These are phyloP conservation scores for Erythrophleum fordii DNA, from an alignment of 306 rosid genomes.

Conservation along the genomic window DNA sequence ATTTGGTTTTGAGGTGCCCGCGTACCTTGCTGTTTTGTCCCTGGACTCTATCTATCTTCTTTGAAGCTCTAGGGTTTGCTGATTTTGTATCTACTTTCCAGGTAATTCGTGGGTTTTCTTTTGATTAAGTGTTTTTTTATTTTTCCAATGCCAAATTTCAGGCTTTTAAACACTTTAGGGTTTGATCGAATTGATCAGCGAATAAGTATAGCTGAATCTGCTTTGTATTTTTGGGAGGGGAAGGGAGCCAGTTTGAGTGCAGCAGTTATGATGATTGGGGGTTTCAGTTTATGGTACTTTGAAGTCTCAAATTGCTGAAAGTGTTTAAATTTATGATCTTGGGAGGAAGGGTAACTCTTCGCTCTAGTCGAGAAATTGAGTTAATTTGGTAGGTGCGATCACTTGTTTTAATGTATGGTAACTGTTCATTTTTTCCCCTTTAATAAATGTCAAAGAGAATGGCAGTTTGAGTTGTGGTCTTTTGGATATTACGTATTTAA, in stretches of 20 bases:
- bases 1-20: conserved; percentile 24
- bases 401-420: conserved; percentile 35
- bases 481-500: background rate
- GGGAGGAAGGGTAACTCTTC: conserved; percentile 7
- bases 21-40: background rate
- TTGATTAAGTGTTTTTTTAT: conserved; percentile 17
- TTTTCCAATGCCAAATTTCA: conserved; percentile 17
- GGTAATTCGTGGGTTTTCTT: conserved; percentile 42
- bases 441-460: background rate
- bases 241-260: conserved; percentile 1
- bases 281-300: conserved; percentile 32
- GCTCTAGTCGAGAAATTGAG: conserved; percentile 33
- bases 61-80: conserved; percentile 52
- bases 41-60: background rate
- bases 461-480: conserved; percentile 10
- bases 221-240: background rate
- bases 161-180: conserved; percentile 9
- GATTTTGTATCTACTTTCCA: conserved; percentile 29
- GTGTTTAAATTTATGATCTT: conserved; percentile 37
- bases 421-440: background rate
- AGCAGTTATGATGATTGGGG: conserved; percentile 36
- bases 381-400: conserved; percentile 40
- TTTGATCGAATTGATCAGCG: conserved; percentile 35
- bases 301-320: conserved; percentile 21
- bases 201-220: conserved; percentile 22